phyloP scores from a whole-genome alignment of 176 grass and related monocot species.

The Secale cereale region DNA sequence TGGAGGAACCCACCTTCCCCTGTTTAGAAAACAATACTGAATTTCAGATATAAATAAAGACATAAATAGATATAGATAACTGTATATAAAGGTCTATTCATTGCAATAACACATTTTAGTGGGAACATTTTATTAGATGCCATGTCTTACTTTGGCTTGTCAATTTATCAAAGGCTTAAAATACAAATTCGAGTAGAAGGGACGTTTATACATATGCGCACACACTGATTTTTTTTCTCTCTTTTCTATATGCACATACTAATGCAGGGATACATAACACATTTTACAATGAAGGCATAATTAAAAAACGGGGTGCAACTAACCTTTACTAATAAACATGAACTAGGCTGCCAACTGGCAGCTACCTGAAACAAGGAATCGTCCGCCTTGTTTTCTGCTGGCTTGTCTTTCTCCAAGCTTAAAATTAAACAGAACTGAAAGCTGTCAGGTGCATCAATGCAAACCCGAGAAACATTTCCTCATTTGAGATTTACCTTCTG shows the following conservation, averaged over 20 bases:
- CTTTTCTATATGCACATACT: neutral
- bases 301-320: neutral
- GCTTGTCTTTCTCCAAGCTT: conserved; percentile 65
- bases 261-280: neutral
- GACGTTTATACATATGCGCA: neutral
- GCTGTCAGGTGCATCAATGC: neutral
- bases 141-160: neutral
- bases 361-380: conserved; percentile 74
- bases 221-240: too few species aligned
- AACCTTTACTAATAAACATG: conserved; percentile 83
- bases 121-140: neutral
- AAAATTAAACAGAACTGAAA: neutral
- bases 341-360: conserved; percentile 87
- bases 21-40: conserved; percentile 9
- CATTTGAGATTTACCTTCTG: conserved; percentile 47
- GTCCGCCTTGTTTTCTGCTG: conserved; percentile 15
- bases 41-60: neutral
- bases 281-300: neutral
- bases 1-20: conserved; percentile 73
- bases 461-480: neutral
- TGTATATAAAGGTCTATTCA: neutral
- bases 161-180: neutral
- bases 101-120: neutral
- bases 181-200: neutral
- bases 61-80: neutral